Evolutionary conservation across 2,329 filamentous ascomycete genomes (phyloP).

Genomic region (Lecanosticta acicola): DNA sequence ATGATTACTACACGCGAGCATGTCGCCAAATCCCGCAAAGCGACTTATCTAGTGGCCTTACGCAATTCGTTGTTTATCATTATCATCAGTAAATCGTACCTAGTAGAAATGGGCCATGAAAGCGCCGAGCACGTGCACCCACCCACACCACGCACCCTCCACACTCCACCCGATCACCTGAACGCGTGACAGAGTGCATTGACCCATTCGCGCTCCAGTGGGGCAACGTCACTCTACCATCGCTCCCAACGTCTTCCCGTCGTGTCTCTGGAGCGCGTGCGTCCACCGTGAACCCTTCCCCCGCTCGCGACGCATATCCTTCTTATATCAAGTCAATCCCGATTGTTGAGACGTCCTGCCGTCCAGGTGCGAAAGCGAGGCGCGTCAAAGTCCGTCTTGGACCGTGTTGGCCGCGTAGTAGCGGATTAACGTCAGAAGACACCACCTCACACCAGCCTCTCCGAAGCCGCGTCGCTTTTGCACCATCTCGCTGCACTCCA

Average conservation of each 20-base stretch:
- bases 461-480: background rate
- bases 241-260: background rate
- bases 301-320: background rate
- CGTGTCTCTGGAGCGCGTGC: too few species aligned
- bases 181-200: background rate
- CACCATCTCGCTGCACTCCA: background rate
- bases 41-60: too few species aligned
- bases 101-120: background rate
- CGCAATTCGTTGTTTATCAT: background rate
- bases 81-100: too few species aligned
- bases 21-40: too few species aligned
- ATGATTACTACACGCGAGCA: too few species aligned
- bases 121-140: background rate
- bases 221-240: background rate
- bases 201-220: background rate
- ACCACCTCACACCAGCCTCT: background rate
- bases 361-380: background rate
- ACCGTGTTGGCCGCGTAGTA: background rate
- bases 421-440: background rate
- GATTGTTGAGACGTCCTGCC: background rate
- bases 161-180: background rate
- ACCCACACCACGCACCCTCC: too few species aligned
- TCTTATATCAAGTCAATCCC: background rate
- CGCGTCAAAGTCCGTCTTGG: slow-evolving; percentile 1
- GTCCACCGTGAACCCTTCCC: too few species aligned